Evolutionary conservation across 2,329 filamentous ascomycete genomes (phyloP).

Genomic region (Monilinia fructicola): DNA sequence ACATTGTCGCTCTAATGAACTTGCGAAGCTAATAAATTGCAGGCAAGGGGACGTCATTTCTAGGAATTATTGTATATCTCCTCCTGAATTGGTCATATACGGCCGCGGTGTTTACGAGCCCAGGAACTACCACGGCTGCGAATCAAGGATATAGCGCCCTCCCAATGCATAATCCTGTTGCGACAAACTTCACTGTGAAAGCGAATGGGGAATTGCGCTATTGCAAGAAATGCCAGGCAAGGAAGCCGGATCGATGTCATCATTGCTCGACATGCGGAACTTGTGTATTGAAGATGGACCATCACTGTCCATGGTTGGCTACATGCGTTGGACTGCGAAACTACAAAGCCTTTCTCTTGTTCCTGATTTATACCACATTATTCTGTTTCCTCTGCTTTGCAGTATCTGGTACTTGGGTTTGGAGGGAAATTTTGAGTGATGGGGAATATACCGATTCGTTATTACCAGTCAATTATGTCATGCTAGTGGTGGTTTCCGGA

Average conservation of each 20-base stretch:
- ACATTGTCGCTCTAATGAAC: background rate
- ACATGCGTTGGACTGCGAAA: constrained; percentile 93
- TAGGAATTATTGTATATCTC: constrained; percentile 70
- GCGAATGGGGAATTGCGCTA: constrained; percentile 82
- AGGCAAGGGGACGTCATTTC: constrained; percentile 57
- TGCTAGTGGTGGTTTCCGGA: constrained; percentile 81
- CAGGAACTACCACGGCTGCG: constrained; percentile 65
- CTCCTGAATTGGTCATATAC: constrained; percentile 89
- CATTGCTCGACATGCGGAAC: constrained; percentile 94
- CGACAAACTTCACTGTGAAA: constrained; percentile 86
- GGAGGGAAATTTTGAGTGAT: constrained; percentile 73
- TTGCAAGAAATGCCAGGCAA: constrained; percentile 95
- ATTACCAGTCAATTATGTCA: constrained; percentile 86
- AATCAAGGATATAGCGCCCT: constrained; percentile 74
- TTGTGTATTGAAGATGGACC: constrained; percentile 99
- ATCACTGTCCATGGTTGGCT: constrained; percentile 97
- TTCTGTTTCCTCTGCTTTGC: constrained; percentile 82
- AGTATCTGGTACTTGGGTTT: constrained; percentile 80
- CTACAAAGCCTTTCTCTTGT: constrained; percentile 93
- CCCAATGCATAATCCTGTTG: constrained; percentile 62
- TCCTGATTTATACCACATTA: constrained; percentile 82
- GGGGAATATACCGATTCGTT: constrained; percentile 70
- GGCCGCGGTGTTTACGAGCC: constrained; percentile 87
- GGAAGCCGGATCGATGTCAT: constrained; percentile 93
- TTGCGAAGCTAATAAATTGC: constrained; percentile 25